Percentiles rank a stretch among this genome's conserved stretches.
Evolutionary conservation across 148 eudicot species (phyloP).

Genomic region (Polygonum maritimum): DNA sequence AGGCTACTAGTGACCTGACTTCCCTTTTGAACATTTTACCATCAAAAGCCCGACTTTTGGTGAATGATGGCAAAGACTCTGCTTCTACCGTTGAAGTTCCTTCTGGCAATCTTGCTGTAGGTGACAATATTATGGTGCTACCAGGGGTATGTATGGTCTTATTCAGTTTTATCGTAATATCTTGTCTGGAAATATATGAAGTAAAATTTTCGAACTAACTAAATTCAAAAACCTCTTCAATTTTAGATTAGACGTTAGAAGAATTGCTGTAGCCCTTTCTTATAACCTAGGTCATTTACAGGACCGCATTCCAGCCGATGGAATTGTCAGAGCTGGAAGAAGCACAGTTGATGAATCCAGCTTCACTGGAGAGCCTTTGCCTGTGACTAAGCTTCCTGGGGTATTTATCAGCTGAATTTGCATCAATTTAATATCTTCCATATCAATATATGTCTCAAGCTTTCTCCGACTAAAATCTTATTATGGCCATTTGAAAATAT

Average conservation of each 20-base stretch:
- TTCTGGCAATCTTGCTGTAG: slow-evolving; percentile 70
- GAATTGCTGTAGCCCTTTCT: neutral
- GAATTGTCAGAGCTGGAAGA: slow-evolving; percentile 81
- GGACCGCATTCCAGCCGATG: slow-evolving; percentile 99
- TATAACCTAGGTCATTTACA: slow-evolving; percentile 22
- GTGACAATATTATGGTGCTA: slow-evolving; percentile 81
- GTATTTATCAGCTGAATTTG: slow-evolving; percentile 21
- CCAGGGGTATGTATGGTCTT: slow-evolving; percentile 73
- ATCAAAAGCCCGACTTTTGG: slow-evolving; percentile 88
- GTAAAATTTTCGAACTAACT: neutral
- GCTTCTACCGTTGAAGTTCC: slow-evolving; percentile 84
- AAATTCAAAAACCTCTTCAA: neutral
- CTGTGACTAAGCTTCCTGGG: slow-evolving; percentile 87
- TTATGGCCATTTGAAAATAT: neutral
- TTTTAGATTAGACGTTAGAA: neutral
- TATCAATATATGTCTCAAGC: neutral
- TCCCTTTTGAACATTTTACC: slow-evolving; percentile 80
- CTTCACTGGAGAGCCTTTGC: slow-evolving; percentile 91
- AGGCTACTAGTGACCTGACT: slow-evolving; percentile 95
- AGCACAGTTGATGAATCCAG: slow-evolving; percentile 97
- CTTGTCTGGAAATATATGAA: neutral
- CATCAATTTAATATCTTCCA: neutral
- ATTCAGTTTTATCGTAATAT: neutral
- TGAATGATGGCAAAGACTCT: slow-evolving; percentile 43
- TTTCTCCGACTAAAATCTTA: neutral